phyloP scores from a whole-genome alignment of 2,329 filamentous ascomycete species.

The Thermothelomyces thermophilus region DNA sequence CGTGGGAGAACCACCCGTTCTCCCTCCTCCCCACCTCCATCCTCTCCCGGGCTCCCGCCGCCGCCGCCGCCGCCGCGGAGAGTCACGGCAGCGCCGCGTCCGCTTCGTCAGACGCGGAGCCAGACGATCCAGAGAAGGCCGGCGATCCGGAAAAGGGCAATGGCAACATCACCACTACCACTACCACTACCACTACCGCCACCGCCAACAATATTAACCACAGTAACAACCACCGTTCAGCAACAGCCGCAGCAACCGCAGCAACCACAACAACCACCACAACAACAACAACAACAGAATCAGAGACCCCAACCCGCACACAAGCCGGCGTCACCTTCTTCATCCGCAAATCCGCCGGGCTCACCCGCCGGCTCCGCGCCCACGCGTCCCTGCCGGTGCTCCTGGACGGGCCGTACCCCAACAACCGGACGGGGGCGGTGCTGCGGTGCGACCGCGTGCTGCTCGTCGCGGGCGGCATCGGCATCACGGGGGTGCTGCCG shows the following conservation, averaged over 20 bases:
- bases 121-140: not conserved
- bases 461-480: constrained; percentile 42
- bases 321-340: constrained; percentile 31
- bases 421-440: constrained; percentile 25
- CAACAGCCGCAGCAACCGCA: not conserved
- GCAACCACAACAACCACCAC: not conserved
- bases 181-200: not conserved
- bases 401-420: constrained; percentile 36
- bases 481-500: constrained; percentile 39
- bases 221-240: not conserved
- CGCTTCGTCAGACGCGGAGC: not conserved
- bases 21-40: not conserved
- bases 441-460: constrained; percentile 33
- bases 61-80: too few relatives aligned
- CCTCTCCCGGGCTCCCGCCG: not conserved
- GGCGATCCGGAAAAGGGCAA: not conserved
- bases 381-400: constrained; percentile 30
- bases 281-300: not conserved
- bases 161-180: not conserved
- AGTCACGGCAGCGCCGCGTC: not conserved
- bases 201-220: not conserved
- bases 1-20: constrained; percentile 1
- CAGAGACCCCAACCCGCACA: constrained; percentile 21
- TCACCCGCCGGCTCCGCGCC: constrained; percentile 29
- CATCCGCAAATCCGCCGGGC: constrained; percentile 31